Conservation (phyloP, 2,329 filamentous ascomycete species). For the Corinectria fuckeliana region DNA sequence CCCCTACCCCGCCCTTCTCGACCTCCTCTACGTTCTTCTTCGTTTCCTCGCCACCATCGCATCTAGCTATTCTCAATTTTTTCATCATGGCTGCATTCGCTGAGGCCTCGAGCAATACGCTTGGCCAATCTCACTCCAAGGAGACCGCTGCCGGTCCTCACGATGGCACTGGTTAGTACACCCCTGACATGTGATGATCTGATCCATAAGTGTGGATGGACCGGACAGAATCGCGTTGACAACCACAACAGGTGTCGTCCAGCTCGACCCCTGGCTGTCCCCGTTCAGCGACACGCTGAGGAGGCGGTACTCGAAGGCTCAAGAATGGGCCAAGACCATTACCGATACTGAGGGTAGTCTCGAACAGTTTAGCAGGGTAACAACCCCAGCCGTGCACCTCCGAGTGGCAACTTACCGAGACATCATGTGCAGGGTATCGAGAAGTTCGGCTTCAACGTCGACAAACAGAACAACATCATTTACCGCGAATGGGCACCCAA, state of each 20-base stretch:
- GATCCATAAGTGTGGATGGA: too few species aligned
- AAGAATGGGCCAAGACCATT: constrained; percentile 87
- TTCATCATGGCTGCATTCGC: constrained; percentile 42
- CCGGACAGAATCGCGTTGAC: constrained; percentile 22
- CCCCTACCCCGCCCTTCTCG: constrained; percentile 32
- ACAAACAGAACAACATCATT: constrained; percentile 80
- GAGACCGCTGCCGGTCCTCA: constrained; percentile 61
- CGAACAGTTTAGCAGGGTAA: constrained; percentile 86
- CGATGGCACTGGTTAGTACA: constrained; percentile 72
- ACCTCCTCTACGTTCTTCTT: constrained; percentile 31
- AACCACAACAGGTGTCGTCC: constrained; percentile 71
- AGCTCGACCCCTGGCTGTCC: constrained; percentile 87
- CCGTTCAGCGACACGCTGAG: constrained; percentile 83
- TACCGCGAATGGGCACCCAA: constrained; percentile 98
- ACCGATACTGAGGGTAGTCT: constrained; percentile 85
- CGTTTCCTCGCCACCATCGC: constrained; percentile 21
- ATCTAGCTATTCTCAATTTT: constrained; percentile 17
- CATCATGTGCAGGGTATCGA: constrained; percentile 72
- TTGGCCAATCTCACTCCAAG: constrained; percentile 44
- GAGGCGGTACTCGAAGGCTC: constrained; percentile 77
- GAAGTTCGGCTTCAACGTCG: constrained; percentile 83
- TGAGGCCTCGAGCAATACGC: constrained; percentile 53
- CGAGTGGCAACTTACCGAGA: constrained; percentile 12
- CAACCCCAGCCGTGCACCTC: constrained; percentile 25
- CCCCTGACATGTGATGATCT: constrained; percentile 30